phyloP scores from a whole-genome alignment of 441 rosid species.

The Metrosideros polymorpha region DNA sequence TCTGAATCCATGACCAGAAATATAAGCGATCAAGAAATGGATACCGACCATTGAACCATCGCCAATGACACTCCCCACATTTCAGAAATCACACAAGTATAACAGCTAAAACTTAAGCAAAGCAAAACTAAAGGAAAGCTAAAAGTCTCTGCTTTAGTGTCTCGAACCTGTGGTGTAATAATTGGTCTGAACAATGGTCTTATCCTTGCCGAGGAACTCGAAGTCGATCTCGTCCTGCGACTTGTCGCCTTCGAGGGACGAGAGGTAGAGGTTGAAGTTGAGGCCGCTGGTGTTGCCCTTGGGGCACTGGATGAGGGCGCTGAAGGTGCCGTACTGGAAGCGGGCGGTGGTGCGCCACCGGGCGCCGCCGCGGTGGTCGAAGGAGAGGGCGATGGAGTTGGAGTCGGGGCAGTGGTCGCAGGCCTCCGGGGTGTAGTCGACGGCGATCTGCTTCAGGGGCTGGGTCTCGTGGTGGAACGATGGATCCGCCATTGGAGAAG shows the following conservation, averaged over 20 bases:
- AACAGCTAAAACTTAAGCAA: not conserved
- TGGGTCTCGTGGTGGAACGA: constrained; percentile 25
- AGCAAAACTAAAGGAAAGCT: not conserved
- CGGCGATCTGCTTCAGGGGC: constrained; percentile 38
- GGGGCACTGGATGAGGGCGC: constrained; percentile 38
- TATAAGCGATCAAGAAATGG: not conserved
- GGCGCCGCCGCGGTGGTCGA: constrained; percentile 47
- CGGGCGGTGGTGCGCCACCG: constrained; percentile 53
- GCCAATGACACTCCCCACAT: not conserved
- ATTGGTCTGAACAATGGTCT: constrained; percentile 36
- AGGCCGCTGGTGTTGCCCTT: constrained; percentile 51
- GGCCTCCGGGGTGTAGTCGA: constrained; percentile 53
- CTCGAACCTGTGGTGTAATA: constrained; percentile 28
- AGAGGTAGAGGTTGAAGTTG: constrained; percentile 50
- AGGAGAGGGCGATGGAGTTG: constrained; percentile 37
- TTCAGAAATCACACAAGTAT: not conserved
- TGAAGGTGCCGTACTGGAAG: constrained; percentile 43
- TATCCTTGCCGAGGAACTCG: constrained; percentile 51
- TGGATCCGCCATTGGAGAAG: constrained; percentile 29
- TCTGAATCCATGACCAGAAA: not conserved
- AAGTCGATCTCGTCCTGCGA: constrained; percentile 61
- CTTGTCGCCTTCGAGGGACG: constrained; percentile 48
- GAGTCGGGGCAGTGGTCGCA: constrained; percentile 35
- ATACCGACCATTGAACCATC: not conserved
- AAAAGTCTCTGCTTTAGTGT: not conserved